Evolutionary conservation across 495 filamentous ascomycete species (phyloP), one percentile per base, ranked within the genome.

Genomic region (Thermochaetoides thermophila): DNA sequence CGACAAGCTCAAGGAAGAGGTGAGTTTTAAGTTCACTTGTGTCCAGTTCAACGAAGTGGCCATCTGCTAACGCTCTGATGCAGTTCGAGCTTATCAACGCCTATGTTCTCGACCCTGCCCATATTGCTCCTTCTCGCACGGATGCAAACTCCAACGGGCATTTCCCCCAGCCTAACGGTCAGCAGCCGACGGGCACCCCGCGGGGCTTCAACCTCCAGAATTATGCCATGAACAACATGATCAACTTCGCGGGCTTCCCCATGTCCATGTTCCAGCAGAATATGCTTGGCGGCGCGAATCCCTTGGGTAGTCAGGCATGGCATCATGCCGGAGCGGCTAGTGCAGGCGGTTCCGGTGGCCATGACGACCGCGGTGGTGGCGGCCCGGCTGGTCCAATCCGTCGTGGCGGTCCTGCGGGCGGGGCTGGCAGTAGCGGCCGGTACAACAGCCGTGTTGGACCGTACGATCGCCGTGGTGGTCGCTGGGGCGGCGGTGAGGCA

Each of bases 141-240:
- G 92, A 99, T 54, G 78, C 89, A n/a, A 95, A 92, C 49, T 87
- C 81, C 57, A 96, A 96, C 44, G 86, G 87, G 1, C 89, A 97
- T 55, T 93, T 92, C 63, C 84, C 85, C 0, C 67, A 79, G 19
- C 51, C 59, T n/a, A 72, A 76, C 45, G 76, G 76, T 29, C 75
- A 84, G 38, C 62, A 66, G 25, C 72, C 76, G 16, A 67, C 77
- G n/a, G 86, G 86, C 12, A 89, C 89, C 3, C 87, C 89, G 17
- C 80, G 89, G 25, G 84, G 84, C 3, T 96, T 96, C 63, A 84
- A 81, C 40, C 69, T 95, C 5, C 63, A 77, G n/a, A 73, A 73
- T 39, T 69, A 69, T 21, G 42, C 56, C 20, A 57, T 71, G 51
- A 63, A 59, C 33, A 57, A 44, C 28, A 73, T 84, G 67, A 64